Evolutionary conservation across 345 rosid species (phyloP).

Genomic region (Salix dunnii): DNA sequence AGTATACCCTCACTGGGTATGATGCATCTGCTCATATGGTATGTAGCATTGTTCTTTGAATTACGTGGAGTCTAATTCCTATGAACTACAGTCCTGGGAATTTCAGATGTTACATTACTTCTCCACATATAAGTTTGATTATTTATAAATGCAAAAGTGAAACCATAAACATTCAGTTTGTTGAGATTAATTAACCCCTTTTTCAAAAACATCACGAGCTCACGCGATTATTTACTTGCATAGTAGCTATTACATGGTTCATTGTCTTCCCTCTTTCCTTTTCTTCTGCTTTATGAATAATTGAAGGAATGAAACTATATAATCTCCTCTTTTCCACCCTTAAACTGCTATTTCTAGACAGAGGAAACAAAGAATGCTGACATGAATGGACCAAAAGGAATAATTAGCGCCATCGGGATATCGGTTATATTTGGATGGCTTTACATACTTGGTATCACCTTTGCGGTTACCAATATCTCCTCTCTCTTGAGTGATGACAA

Average conservation of each 20-base stretch:
- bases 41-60: conserved; percentile 13
- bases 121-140: background rate
- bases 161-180: background rate
- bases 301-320: conserved; percentile 13
- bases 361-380: conserved; percentile 95
- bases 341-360: conserved; percentile 46
- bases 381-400: conserved; percentile 82
- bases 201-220: background rate
- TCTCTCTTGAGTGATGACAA: conserved; percentile 65
- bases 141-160: background rate
- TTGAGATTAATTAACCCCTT: background rate
- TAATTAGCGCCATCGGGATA: conserved; percentile 80
- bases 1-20: conserved; percentile 85
- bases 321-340: background rate
- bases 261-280: too few species aligned
- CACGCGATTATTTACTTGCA: background rate
- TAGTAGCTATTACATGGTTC: background rate
- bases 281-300: background rate
- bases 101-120: background rate
- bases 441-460: conserved; percentile 84
- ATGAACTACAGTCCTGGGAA: background rate
- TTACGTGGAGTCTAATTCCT: background rate
- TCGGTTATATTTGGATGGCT: conserved; percentile 93
- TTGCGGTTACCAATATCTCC: conserved; percentile 77
- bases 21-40: conserved; percentile 99